A percentile compares a stretch with the other conserved stretches of the same genome.
phyloP scores from a whole-genome alignment of 2,329 filamentous ascomycete genomes.

The Sporothrix variecibatus region DNA sequence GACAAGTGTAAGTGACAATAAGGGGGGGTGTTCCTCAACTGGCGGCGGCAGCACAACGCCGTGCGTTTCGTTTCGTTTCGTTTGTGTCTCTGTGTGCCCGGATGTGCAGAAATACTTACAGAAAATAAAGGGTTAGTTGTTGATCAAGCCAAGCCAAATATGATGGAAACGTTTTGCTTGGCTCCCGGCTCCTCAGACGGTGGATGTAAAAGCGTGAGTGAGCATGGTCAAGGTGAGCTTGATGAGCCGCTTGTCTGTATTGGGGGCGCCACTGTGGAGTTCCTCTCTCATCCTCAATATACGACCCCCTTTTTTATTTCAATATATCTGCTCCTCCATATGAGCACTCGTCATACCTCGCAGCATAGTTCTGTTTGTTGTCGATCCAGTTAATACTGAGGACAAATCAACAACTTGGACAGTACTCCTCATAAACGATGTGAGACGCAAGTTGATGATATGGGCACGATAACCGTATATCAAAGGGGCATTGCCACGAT shows the following conservation, averaged over 20 bases:
- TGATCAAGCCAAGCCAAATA: background rate
- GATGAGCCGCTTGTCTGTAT: background rate
- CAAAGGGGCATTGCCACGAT: background rate
- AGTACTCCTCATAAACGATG: background rate
- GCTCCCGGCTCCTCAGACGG: background rate
- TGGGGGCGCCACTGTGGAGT: background rate
- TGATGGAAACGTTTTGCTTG: background rate
- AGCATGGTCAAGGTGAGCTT: slow-evolving; percentile 1
- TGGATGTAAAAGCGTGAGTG: background rate
- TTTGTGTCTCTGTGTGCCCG: background rate
- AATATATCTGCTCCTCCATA: background rate
- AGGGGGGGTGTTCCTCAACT: background rate
- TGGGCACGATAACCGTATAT: background rate
- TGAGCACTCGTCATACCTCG: background rate
- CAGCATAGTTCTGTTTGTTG: background rate
- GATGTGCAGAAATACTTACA: background rate
- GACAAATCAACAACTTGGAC: background rate
- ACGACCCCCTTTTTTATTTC: background rate
- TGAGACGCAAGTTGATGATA: background rate
- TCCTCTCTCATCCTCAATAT: background rate
- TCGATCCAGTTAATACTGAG: background rate
- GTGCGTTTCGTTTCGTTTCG: background rate
- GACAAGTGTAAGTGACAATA: background rate
- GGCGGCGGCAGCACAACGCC: background rate
- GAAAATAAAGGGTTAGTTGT: background rate